Evolutionary conservation across 768 basidiomycete genomes (phyloP).

Genomic region (Kwoniella sp.): DNA sequence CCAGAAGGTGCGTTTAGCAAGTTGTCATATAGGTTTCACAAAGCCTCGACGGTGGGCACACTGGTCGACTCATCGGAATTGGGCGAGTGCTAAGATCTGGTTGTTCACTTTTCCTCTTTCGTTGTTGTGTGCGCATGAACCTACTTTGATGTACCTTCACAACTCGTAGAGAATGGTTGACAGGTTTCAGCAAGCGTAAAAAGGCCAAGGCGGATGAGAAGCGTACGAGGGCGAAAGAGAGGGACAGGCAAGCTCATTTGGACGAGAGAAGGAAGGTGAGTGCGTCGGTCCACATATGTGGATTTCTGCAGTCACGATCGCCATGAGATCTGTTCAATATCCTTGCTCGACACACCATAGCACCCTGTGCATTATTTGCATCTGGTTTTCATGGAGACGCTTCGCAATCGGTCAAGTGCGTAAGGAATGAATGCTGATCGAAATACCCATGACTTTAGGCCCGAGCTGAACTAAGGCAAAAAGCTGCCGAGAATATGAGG

Average conservation of each 20-base stretch:
- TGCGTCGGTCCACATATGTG: conserved; percentile 5
- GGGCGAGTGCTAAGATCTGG: neutral
- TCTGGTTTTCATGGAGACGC: too few relatives aligned
- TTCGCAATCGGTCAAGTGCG: neutral
- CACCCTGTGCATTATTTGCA: too few relatives aligned
- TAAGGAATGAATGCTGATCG: neutral
- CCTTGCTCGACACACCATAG: too few relatives aligned
- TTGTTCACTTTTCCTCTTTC: neutral
- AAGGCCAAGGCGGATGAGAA: conserved; percentile 77
- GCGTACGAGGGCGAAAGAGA: conserved; percentile 70
- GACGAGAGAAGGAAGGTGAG: conserved; percentile 78
- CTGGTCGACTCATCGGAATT: neutral
- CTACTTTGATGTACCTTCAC: too few relatives aligned
- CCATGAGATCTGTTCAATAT: neutral
- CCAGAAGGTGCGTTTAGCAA: conserved; percentile 65
- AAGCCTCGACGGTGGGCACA: too few relatives aligned
- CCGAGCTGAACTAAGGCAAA: conserved; percentile 74
- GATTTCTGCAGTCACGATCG: neutral
- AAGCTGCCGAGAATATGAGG: conserved; percentile 74
- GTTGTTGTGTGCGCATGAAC: neutral
- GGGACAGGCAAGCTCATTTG: conserved; percentile 74
- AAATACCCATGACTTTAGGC: too few relatives aligned
- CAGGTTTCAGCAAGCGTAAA: conserved; percentile 92
- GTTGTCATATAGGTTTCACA: neutral
- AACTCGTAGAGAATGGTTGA: conserved; percentile 74